Percentiles rank a stretch among this genome's conserved stretches.
phyloP scores from a whole-genome alignment of 192 early-diverging fungal species.

The Umbelopsis sp. region DNA sequence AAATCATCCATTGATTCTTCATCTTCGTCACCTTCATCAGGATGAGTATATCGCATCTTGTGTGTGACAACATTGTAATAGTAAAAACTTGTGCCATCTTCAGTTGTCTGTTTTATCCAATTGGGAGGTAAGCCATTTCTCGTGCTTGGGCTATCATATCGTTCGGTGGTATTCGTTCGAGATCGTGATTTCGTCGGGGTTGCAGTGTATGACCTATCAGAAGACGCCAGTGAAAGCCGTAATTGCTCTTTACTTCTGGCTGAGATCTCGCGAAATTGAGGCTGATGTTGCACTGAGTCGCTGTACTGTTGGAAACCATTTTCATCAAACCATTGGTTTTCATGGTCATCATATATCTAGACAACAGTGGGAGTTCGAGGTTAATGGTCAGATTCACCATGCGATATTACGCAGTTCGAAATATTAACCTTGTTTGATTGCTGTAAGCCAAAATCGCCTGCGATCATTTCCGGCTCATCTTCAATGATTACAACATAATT shows the following conservation, averaged over 20 bases:
- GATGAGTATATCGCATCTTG: conserved; percentile 50
- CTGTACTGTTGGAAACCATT: not conserved
- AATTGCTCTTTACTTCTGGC: conserved; percentile 13
- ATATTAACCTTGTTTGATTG: conserved; percentile 1
- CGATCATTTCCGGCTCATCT: conserved; percentile 36
- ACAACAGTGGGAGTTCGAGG: not conserved
- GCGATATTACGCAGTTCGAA: not conserved
- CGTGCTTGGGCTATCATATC: not conserved
- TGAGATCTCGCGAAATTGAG: not conserved
- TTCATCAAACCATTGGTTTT: conserved; percentile 20
- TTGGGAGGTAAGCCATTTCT: conserved; percentile 22
- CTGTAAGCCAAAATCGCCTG: conserved; percentile 19
- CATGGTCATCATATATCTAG: conserved; percentile 3
- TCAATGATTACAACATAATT: conserved; percentile 77
- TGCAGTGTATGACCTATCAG: conserved; percentile 11
- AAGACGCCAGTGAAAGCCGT: conserved; percentile 8
- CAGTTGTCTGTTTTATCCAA: conserved; percentile 41
- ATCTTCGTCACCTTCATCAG: conserved; percentile 19
- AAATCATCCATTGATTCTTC: conserved; percentile 13
- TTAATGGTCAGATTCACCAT: not conserved
- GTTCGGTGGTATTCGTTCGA: not conserved
- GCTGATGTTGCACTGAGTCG: not conserved
- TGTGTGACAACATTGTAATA: conserved; percentile 45
- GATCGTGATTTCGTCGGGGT: conserved; percentile 8
- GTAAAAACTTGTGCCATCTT: conserved; percentile 48